phyloP scores from a whole-genome alignment of 108 stramenopile genomes.

The Chaetoceros tenuissimus region DNA sequence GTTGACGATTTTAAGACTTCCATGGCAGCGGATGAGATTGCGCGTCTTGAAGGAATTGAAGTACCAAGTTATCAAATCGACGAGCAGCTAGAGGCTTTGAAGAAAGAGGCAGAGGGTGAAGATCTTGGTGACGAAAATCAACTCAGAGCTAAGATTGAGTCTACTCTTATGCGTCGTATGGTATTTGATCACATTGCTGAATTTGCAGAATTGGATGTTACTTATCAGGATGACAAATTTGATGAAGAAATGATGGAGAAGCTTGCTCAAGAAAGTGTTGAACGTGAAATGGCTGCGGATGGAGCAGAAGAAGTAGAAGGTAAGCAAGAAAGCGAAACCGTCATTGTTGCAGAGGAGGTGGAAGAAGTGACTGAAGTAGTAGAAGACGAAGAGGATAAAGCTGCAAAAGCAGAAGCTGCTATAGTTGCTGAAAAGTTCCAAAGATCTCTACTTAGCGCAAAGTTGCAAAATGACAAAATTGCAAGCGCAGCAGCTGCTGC shows the following conservation, averaged over 20 bases:
- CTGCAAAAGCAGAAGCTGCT: constrained; percentile 12
- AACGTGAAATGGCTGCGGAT: constrained; percentile 33
- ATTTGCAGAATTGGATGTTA: constrained; percentile 58
- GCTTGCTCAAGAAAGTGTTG: constrained; percentile 64
- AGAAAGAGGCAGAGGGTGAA: constrained; percentile 52
- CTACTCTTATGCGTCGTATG: constrained; percentile 62
- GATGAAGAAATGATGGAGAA: constrained; percentile 71
- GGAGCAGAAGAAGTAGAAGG: constrained; percentile 8
- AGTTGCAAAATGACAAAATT: constrained; percentile 5
- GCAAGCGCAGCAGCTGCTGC: too few species aligned
- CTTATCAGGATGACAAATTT: constrained; percentile 64
- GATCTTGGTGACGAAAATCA: constrained; percentile 63
- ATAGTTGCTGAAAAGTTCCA: too few species aligned
- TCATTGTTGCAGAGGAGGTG: constrained; percentile 5
- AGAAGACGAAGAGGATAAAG: constrained; percentile 6
- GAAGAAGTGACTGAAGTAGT: constrained; percentile 11
- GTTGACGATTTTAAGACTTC: constrained; percentile 72
- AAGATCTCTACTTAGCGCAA: too few species aligned
- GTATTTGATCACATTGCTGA: constrained; percentile 81
- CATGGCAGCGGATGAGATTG: constrained; percentile 84
- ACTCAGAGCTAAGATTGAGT: constrained; percentile 64
- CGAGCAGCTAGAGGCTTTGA: constrained; percentile 66
- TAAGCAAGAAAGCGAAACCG: constrained; percentile 10
- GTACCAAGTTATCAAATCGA: constrained; percentile 77
- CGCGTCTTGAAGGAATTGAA: constrained; percentile 63